Percentiles rank a stretch among this genome's conserved stretches.
Evolutionary conservation across 2,329 filamentous ascomycete species (phyloP).

Genomic region (Fusarium torulosum): DNA sequence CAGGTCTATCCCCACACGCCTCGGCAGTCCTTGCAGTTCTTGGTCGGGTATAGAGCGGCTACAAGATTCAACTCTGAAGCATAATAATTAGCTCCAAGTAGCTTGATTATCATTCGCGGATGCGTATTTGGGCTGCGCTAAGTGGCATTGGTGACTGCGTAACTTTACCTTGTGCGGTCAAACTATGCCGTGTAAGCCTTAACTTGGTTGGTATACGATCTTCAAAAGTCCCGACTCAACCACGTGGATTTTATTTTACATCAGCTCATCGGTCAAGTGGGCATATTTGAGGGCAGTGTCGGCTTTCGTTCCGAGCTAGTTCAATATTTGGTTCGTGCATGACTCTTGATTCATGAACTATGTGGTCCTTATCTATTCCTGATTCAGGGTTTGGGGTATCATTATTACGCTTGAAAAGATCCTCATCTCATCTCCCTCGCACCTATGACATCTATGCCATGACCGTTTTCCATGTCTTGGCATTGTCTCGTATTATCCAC

Average conservation of each 20-base stretch:
- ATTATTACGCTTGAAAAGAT: slow-evolving; percentile 38
- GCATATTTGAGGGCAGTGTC: background rate
- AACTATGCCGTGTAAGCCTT: slow-evolving; percentile 17
- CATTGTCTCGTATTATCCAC: background rate
- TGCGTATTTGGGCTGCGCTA: slow-evolving; percentile 1
- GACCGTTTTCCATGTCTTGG: slow-evolving; percentile 11
- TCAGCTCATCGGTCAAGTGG: slow-evolving; percentile 4
- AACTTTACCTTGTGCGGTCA: slow-evolving; percentile 2
- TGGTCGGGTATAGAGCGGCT: slow-evolving; percentile 21
- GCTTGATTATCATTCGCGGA: slow-evolving; percentile 21
- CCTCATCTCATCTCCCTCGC: slow-evolving; percentile 12
- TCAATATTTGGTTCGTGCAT: background rate
- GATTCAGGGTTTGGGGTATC: slow-evolving; percentile 33
- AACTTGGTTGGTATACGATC: slow-evolving; percentile 20
- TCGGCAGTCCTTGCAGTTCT: slow-evolving; percentile 13
- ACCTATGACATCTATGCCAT: background rate
- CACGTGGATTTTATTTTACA: slow-evolving; percentile 21
- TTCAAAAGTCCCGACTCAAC: slow-evolving; percentile 26
- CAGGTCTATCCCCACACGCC: slow-evolving; percentile 1
- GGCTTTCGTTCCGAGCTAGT: background rate
- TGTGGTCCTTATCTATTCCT: slow-evolving; percentile 20
- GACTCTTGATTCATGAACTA: background rate
- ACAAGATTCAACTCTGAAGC: background rate
- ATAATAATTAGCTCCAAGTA: background rate
- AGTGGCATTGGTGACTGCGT: background rate